phyloP scores from a whole-genome alignment of 2,329 filamentous ascomycete species.

The Colletotrichum sp. region DNA sequence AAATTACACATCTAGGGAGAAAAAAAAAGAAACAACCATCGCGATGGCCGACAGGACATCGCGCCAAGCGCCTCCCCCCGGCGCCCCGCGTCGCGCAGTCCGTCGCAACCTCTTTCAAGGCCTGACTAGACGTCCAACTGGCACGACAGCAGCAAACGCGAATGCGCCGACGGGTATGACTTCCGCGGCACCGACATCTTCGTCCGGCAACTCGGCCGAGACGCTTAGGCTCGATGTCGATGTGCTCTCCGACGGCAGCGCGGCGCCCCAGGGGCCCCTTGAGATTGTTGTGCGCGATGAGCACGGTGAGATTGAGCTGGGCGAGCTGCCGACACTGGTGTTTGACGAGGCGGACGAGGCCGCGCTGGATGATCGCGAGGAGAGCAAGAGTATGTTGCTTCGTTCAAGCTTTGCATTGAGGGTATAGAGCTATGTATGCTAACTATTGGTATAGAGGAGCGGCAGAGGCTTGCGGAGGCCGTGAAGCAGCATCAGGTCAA shows the following conservation, averaged over 20 bases:
- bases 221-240: slow-evolving; percentile 54
- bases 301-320: slow-evolving; percentile 67
- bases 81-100: slow-evolving; percentile 29
- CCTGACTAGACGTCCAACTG: slow-evolving; percentile 59
- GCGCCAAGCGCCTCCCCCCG: slow-evolving; percentile 2
- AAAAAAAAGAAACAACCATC: slow-evolving; percentile 39
- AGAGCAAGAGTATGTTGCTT: slow-evolving; percentile 55
- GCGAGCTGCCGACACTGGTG: slow-evolving; percentile 57
- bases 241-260: slow-evolving; percentile 39
- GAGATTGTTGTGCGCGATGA: slow-evolving; percentile 69
- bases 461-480: slow-evolving; percentile 64
- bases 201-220: slow-evolving; percentile 43
- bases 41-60: slow-evolving; percentile 15
- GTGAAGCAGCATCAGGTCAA: slow-evolving; percentile 66
- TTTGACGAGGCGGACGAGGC: slow-evolving; percentile 61
- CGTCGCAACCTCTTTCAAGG: slow-evolving; percentile 65
- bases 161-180: slow-evolving; percentile 17
- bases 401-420: background rate
- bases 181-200: background rate
- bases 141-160: background rate
- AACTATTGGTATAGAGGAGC: slow-evolving; percentile 51
- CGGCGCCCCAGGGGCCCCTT: slow-evolving; percentile 23
- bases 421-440: slow-evolving; percentile 26
- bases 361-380: slow-evolving; percentile 61
- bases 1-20: slow-evolving; percentile 38